Conservation (phyloP, 805 yeast genomes). For the Pichia cabralensis region DNA sequence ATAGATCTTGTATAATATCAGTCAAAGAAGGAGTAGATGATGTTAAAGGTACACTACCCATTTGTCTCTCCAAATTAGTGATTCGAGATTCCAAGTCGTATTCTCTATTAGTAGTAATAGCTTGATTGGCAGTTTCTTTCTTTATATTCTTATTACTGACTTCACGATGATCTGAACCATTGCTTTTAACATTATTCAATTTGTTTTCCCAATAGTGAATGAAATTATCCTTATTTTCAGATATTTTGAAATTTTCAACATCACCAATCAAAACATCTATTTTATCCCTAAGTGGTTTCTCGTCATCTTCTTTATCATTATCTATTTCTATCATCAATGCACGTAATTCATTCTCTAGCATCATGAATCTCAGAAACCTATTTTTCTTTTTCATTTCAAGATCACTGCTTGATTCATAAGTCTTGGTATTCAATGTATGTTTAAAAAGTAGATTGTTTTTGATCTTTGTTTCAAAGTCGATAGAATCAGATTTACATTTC, state of each 20-base stretch:
- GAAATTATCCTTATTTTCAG: slow-evolving; percentile 2
- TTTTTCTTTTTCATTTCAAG: background rate
- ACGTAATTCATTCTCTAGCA: slow-evolving; percentile 8
- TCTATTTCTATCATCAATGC: slow-evolving; percentile 9
- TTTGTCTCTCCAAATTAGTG: slow-evolving; percentile 8
- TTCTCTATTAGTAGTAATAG: no score
- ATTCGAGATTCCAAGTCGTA: slow-evolving; percentile 13
- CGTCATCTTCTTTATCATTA: slow-evolving; percentile 1
- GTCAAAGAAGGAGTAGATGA: slow-evolving; percentile 13
- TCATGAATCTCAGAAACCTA: slow-evolving; percentile 6
- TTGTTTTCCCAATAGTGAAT: slow-evolving; percentile 7
- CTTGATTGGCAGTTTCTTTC: no score
- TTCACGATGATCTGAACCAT: no score
- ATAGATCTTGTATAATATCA: slow-evolving; percentile 18
- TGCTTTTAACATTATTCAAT: background rate
- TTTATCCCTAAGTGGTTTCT: background rate
- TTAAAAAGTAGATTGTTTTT: background rate
- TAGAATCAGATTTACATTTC: no score
- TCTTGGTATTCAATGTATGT: no score
- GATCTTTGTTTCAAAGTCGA: slow-evolving; percentile 6
- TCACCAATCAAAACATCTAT: slow-evolving; percentile 3
- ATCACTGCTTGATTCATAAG: background rate
- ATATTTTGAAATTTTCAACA: slow-evolving; percentile 1
- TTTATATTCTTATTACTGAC: no score
- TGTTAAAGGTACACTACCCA: background rate